Evolutionary conservation across 257 asterid species (phyloP).

Genomic region (Orobanche coerulescens): DNA sequence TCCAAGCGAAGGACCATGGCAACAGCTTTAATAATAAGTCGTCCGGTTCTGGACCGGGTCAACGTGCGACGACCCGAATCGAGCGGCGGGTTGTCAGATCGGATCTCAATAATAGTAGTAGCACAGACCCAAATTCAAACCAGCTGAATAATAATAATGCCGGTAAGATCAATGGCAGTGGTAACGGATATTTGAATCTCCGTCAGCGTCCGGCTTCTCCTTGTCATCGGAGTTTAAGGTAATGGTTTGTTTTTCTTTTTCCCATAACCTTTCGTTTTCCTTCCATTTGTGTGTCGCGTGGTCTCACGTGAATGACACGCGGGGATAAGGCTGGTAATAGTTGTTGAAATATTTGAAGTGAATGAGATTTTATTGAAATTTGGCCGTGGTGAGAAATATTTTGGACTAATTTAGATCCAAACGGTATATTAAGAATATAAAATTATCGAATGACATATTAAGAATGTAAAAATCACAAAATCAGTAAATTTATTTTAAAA

Average conservation of each 20-base stretch:
- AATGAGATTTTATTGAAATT: too few species aligned
- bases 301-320: constrained; percentile 19
- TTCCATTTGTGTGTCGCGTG: background rate
- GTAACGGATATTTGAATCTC: constrained; percentile 56
- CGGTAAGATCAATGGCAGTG: constrained; percentile 26
- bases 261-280: too few species aligned
- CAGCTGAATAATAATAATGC: constrained; percentile 24
- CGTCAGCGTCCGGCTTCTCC: constrained; percentile 77
- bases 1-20: constrained; percentile 44
- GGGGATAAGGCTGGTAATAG: constrained; percentile 3
- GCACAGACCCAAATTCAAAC: constrained; percentile 28
- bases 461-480: too few species aligned
- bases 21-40: constrained; percentile 22
- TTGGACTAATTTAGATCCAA: too few species aligned
- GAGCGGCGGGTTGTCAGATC: constrained; percentile 62
- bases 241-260: too few species aligned
- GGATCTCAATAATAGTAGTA: constrained; percentile 33
- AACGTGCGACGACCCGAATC: constrained; percentile 35
- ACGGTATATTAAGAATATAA: too few species aligned
- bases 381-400: too few species aligned
- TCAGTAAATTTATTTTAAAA: too few species aligned
- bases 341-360: background rate
- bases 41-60: constrained; percentile 38
- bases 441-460: too few species aligned
- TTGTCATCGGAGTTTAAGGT: constrained; percentile 56